Percentiles rank a stretch among this genome's conserved stretches.
Evolutionary conservation across 352 stramenopile genomes (phyloP).

Genomic region (Phytophthora capsici): DNA sequence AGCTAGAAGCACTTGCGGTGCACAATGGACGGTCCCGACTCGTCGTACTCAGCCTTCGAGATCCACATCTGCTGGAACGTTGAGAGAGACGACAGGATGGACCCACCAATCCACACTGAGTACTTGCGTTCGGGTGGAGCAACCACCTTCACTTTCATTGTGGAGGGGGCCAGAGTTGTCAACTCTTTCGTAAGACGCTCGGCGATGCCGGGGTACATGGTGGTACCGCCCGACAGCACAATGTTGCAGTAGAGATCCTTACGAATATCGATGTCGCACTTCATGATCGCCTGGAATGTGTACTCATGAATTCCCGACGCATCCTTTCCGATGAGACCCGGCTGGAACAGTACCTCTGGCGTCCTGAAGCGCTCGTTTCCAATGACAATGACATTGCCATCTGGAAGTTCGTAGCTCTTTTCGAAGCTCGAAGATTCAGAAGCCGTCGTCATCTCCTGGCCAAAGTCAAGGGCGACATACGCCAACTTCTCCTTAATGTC

Average conservation of each 20-base stretch:
- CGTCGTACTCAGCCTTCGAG: slow-evolving; percentile 97
- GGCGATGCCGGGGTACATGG: slow-evolving; percentile 95
- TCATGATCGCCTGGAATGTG: slow-evolving; percentile 85
- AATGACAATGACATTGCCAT: slow-evolving; percentile 98
- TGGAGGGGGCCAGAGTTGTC: slow-evolving; percentile 82
- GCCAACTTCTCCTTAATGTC: slow-evolving; percentile 99
- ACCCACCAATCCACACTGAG: slow-evolving; percentile 98
- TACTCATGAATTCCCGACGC: slow-evolving; percentile 83
- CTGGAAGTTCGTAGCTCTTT: slow-evolving; percentile 96
- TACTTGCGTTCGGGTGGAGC: slow-evolving; percentile 94
- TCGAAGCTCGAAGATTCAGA: slow-evolving; percentile 83
- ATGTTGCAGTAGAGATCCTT: slow-evolving; percentile 97
- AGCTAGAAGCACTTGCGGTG: slow-evolving; percentile 96
- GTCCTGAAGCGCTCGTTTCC: slow-evolving; percentile 96
- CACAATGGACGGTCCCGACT: slow-evolving; percentile 97
- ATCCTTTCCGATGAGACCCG: slow-evolving; percentile 92
- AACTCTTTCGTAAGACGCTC: slow-evolving; percentile 96
- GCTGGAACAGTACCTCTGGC: slow-evolving; percentile 96
- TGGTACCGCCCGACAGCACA: slow-evolving; percentile 96
- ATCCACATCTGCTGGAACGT: slow-evolving; percentile 99
- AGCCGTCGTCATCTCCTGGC: slow-evolving; percentile 94
- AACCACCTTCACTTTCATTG: slow-evolving; percentile 97
- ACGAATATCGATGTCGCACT: slow-evolving; percentile 92
- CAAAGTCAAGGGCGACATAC: slow-evolving; percentile 96
- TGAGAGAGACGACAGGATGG: slow-evolving; percentile 96